Base-by-base conservation (phyloP, 2,329 filamentous ascomycete genomes). In the Stagonosporopsis rhizophila region DNA sequence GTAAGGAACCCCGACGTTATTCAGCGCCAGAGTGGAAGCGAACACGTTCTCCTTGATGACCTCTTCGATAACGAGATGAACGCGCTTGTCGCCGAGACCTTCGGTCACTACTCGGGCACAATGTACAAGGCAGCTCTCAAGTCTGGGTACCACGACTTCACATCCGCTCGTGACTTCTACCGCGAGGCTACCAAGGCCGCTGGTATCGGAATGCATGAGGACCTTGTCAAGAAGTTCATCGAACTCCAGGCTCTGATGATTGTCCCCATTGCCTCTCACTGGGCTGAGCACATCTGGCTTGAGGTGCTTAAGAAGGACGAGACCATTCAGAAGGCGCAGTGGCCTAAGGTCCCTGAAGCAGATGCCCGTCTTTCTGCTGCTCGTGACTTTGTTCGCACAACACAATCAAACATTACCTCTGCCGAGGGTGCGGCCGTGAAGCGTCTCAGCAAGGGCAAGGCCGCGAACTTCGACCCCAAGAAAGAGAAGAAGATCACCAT, bases 31-130 rank as follows among this genome's bases (percentile, higher is more conserved):
- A 70, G 67, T 17, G 72, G 72, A n/a, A 92, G 91, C 45, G 82
- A 87, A 66, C 85, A 87, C 60, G 81, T 85, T 52, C 92, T 96
- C 80, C 91, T 92, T 77, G 95, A 99, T 74, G 85, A 87, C 55
- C 82, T 98, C 42, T 98, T 99, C 73, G 86, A 91, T 71, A 98
- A 99, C 74, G 94, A 99, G 78, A 85, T 99, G 81, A 95, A 96
- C 74, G 81, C 84, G 5, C 81, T 96, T 9, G 89, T 93, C n/a
- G 83, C 84, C 44, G 90, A 96, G 77, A 87, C 92, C 14, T 86
- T 85, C 68, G 82, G 88, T 68, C 87, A 95, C 73, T 98, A 96
- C 80, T 82, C 87, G 62, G 65, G 58, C 35, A 77, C 75, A 3
- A 70, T 72, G 51, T 78, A 76, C 70, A 78, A 78, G 63, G 58